Conservation (phyloP, 2,329 filamentous ascomycete species). For the Aureobasidium namibiae region DNA sequence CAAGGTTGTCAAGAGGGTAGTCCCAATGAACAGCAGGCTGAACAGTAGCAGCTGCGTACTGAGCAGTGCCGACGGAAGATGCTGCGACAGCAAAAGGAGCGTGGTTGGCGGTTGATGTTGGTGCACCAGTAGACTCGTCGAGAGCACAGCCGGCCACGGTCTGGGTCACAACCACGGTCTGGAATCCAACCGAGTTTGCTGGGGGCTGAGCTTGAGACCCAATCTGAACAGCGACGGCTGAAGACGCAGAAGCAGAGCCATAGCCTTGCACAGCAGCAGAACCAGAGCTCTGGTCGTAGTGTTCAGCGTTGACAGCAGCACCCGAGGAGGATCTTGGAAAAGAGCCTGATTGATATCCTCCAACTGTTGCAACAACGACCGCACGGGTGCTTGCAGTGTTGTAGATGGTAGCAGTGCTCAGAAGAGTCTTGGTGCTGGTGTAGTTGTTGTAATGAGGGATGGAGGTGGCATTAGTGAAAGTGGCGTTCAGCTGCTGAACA, state of each 20-base stretch:
- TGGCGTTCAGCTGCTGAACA: background rate
- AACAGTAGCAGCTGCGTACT: background rate
- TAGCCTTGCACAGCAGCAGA: background rate
- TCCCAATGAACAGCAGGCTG: slow-evolving; percentile 6
- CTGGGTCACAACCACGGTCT: background rate
- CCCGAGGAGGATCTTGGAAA: background rate
- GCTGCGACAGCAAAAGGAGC: background rate
- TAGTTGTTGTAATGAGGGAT: background rate
- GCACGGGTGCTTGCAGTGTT: background rate
- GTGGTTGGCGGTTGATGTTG: background rate
- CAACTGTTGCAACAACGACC: background rate
- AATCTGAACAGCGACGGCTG: background rate
- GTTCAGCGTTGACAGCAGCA: background rate
- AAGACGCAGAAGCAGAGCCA: background rate
- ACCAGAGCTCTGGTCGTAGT: too few species aligned
- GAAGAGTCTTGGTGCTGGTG: slow-evolving; percentile 1
- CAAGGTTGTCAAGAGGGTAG: background rate
- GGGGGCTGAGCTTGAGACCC: background rate
- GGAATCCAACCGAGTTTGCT: background rate
- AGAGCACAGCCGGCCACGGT: background rate
- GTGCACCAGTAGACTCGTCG: background rate
- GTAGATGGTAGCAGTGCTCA: background rate
- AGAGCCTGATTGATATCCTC: background rate
- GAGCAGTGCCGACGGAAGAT: background rate
- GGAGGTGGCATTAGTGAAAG: background rate